Conservation (phyloP, 192 early-diverging fungal species). For the Umbelopsis sp. region DNA sequence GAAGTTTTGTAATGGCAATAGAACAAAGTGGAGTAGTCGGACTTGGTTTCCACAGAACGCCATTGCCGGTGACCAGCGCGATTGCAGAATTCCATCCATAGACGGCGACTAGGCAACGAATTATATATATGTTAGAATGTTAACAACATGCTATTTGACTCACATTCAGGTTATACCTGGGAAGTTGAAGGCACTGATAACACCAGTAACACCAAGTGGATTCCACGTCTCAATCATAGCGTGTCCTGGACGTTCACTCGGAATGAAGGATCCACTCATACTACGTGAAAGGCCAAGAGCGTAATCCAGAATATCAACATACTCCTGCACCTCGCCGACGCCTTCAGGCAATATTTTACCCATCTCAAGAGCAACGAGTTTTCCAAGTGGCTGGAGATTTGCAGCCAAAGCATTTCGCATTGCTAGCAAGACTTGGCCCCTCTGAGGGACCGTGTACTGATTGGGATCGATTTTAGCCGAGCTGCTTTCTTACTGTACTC, state of each 20-base stretch:
- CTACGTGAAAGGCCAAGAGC: conserved; percentile 84
- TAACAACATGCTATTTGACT: background rate
- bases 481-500: background rate
- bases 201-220: conserved; percentile 88
- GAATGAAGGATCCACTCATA: conserved; percentile 82
- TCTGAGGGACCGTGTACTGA: conserved; percentile 77
- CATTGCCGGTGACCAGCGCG: conserved; percentile 87
- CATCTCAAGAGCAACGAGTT: conserved; percentile 89
- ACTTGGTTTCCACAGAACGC: conserved; percentile 89
- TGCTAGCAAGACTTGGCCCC: conserved; percentile 88
- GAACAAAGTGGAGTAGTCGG: conserved; percentile 78
- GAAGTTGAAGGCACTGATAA: conserved; percentile 97
- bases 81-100: conserved; percentile 96
- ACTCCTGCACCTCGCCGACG: conserved; percentile 94
- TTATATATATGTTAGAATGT: background rate
- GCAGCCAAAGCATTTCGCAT: conserved; percentile 82
- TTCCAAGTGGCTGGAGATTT: conserved; percentile 80
- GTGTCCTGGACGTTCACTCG: conserved; percentile 90
- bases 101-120: conserved; percentile 57
- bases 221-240: conserved; percentile 96
- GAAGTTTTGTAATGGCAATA: conserved; percentile 87
- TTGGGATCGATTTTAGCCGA: background rate
- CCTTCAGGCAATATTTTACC: conserved; percentile 95
- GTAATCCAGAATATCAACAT: conserved; percentile 93
- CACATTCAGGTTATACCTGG: conserved; percentile 48